Base-by-base conservation (phyloP, 179 eudicot genomes). In the Amaranthus tricolor region DNA sequence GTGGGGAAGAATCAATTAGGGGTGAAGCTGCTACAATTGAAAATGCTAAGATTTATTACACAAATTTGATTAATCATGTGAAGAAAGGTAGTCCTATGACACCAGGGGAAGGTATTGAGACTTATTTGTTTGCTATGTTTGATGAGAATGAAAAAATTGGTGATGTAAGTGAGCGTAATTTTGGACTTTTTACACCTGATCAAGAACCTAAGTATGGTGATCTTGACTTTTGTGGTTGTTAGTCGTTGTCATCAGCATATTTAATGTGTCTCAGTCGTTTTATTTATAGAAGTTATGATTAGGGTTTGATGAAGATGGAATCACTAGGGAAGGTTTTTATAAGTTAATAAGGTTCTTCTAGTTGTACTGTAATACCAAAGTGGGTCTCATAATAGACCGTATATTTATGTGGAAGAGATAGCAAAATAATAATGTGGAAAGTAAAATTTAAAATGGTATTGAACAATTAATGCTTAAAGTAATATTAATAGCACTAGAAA, bases 111-210 rank as follows among this genome's bases (percentile, higher is more conserved):
- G 31, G 61, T 6, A 59, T 84, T 3, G 85, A 84, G 70, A 71
- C 81, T 3, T 84, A 84, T 44, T 15, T 84, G 60, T 84, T 84
- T 56, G 81, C 82, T 0, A 77, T 85, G 84, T 82, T 66, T 59
- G 82, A 82, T 49, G 74, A 71, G 79, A 55, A 80, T 55, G 9
- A 19, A 5, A 80, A 82, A 78, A 9, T 13, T 1, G 85, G 74
- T 0, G 69, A 19, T 14, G 79, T 19, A 9, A 44, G 43, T 47
- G 85, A 85, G 82, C 56, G 48, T 55, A 60, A 77, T 78, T 85
- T 72, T 60, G 86, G 88, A 11, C 54, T 85, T 0, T 85, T 82
- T 24, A 31, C 24, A 0, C 82, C 82, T 9, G 57, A 72, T 73
- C 48, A 62, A 62, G 71, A 78, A 15, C 76, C 78, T 5, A 85